Evolutionary conservation across 2,329 filamentous ascomycete species (phyloP).

Genomic region (Septoria petroselini): DNA sequence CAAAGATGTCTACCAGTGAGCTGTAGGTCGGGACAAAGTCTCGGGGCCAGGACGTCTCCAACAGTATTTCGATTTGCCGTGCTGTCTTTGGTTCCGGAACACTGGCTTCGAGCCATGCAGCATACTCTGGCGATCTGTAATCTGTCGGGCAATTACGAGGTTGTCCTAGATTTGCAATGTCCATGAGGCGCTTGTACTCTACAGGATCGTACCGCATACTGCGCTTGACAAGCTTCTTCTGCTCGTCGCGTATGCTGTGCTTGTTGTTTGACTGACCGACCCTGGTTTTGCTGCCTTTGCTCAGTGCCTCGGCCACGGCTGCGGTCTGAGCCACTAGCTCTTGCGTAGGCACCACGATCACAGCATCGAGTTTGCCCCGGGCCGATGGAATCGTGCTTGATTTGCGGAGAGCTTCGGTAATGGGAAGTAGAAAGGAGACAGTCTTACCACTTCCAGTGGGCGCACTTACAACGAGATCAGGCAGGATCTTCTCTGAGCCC

Average conservation of each 20-base stretch:
- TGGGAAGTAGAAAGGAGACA: slow-evolving; percentile 81
- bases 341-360: slow-evolving; percentile 86
- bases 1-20: slow-evolving; percentile 79
- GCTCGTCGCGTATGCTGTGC: slow-evolving; percentile 67
- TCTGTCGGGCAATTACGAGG: slow-evolving; percentile 34
- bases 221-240: slow-evolving; percentile 59
- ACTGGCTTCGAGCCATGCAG: slow-evolving; percentile 26
- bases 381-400: slow-evolving; percentile 39
- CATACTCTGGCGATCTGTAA: slow-evolving; percentile 38
- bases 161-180: slow-evolving; percentile 39
- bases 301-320: slow-evolving; percentile 69
- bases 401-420: slow-evolving; percentile 71
- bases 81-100: slow-evolving; percentile 24
- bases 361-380: slow-evolving; percentile 66
- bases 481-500: slow-evolving; percentile 35
- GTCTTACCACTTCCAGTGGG: slow-evolving; percentile 97
- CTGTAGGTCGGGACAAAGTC: slow-evolving; percentile 57
- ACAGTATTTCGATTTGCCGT: slow-evolving; percentile 31
- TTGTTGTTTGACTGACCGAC: slow-evolving; percentile 81
- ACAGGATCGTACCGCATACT: slow-evolving; percentile 61
- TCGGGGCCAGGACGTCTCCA: slow-evolving; percentile 19
- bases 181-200: slow-evolving; percentile 51
- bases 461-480: slow-evolving; percentile 83
- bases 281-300: slow-evolving; percentile 67
- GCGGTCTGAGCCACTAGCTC: slow-evolving; percentile 72